Base-by-base conservation (phyloP, 208 protist species). In the Trypanosoma mega region DNA sequence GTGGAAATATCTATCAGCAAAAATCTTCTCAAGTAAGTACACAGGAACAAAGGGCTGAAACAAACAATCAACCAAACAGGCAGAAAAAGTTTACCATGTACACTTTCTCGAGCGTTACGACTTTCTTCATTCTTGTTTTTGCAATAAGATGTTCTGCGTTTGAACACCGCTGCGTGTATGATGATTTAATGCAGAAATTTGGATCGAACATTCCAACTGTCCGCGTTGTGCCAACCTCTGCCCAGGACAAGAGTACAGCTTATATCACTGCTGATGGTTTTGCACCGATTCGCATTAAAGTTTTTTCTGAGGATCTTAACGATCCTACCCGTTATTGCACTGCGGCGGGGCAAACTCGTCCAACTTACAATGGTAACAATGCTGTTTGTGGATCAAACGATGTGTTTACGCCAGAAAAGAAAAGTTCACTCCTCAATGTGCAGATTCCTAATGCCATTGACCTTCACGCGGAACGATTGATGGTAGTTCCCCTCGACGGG, bases 241-340 rank as follows among this genome's bases (percentile, higher is more conserved):
- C 34, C 6, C 6, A 39, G 6, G 34, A 6, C 12, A 6, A 39
- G 34, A 39, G 12, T 6, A 12, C 8, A 39, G 12, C 34, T 16
- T 6, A 16, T 39, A 5, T 14, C 34, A 9, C 60, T 3, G 21
- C 24, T 16, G 34, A 29, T 1, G 60, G 34, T 27, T 59, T 45
- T 30, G 63, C 37, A 3, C 49, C 49, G 0, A 68, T 68, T 46
- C 63, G 63, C 20, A 59, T 59, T 16, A 27, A 24, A n/a, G n/a
- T 59, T 24, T 59, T 37, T 41, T 27, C 53, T 21, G 36, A 59
- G 53, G 53, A 59, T 41, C 23, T 59, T 26, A 27, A 59, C n/a
- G 53, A 59, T 33, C 5, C 23, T 3, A 46, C 34, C 31, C 21
- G 30, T 21, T 45, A 59, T 33, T 63, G 57, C 57, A 24, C 57